Base-by-base conservation (phyloP, 2,329 filamentous ascomycete genomes). In the Diaporthe ampelina region DNA sequence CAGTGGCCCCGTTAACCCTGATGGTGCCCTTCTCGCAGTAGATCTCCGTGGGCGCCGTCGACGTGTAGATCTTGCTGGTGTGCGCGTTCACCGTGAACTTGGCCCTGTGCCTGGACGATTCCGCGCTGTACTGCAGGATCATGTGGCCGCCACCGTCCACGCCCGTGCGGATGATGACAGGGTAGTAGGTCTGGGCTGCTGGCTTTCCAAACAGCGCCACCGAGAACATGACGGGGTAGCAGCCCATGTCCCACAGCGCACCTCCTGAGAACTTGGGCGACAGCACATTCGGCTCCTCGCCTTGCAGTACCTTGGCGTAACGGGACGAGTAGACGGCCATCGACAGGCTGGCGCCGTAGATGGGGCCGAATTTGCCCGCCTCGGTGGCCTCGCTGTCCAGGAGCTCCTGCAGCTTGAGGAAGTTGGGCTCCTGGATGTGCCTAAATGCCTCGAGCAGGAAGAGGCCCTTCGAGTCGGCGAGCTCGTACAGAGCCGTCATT, bases 401-500 rank as follows among this genome's bases (percentile, higher is more conserved):
- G 10, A 75, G 72, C 15, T 19, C 21, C 50, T 69, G 74, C 6
- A 75, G 58, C 72, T 57, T 71, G n/a, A 72, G 35, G 68, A 75
- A 75, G 35, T 75, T 75, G 17, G 72, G 72, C 54, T 75, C 74
- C 72, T 75, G 74, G 37, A 75, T 72, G 24, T 75, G 74, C 54
- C 74, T 56, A 21, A 72, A 75, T 10, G 76, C 77, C 63, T 78
- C 77, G 11, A 77, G 73, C 26, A 75, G 26, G 52, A 76, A 75
- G 17, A 74, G 61, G 54, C 72, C 73, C 43, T 76, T 74, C 1
- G 67, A 57, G 56, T 76, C 73, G 15, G 75, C 72, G 81, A 85
- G 89, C 9, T 83, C 74, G 32, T 90, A 81, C 37, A 91, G 83
- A n/a, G 85, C 82, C 35, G 83, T 80, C 0, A 88, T 88, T 0